phyloP scores from a whole-genome alignment of 2,329 filamentous ascomycete species.

The Botrytis cinerea region DNA sequence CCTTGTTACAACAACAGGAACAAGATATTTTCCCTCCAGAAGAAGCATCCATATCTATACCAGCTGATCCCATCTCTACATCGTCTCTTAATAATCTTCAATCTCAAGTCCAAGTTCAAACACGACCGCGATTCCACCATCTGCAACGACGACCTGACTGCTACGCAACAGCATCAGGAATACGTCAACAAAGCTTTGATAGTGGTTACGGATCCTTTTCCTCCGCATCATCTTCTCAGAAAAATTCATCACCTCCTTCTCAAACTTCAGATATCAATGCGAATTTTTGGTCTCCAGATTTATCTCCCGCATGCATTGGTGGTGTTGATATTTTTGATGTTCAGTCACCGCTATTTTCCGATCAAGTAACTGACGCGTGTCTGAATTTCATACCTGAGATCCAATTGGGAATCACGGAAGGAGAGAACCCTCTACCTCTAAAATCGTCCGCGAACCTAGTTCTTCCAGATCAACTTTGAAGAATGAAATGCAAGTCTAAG shows the following conservation, averaged over 20 bases:
- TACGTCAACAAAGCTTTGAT: neutral
- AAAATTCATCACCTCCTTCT: neutral
- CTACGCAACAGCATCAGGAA: neutral
- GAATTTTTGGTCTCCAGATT: neutral
- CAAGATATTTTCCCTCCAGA: neutral
- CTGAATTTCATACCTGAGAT: neutral
- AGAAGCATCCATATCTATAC: neutral
- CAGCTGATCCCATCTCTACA: neutral
- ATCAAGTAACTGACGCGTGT: neutral
- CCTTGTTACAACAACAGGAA: neutral
- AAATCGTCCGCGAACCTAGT: neutral
- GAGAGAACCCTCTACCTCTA: neutral
- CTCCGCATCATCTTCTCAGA: neutral
- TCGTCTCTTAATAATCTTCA: neutral
- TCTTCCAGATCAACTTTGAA: neutral
- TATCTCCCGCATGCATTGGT: neutral
- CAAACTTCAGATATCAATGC: neutral
- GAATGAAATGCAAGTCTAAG: neutral
- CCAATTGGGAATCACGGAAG: neutral
- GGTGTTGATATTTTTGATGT: neutral
- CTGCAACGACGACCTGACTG: neutral
- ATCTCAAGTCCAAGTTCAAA: neutral
- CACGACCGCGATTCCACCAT: neutral
- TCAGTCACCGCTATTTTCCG: neutral
- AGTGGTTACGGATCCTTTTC: slow-evolving; percentile 1